Evolutionary conservation across 768 basidiomycete genomes (phyloP), one percentile per base, ranked within the genome.

Genomic region (Hygrophorus pudorinus): DNA sequence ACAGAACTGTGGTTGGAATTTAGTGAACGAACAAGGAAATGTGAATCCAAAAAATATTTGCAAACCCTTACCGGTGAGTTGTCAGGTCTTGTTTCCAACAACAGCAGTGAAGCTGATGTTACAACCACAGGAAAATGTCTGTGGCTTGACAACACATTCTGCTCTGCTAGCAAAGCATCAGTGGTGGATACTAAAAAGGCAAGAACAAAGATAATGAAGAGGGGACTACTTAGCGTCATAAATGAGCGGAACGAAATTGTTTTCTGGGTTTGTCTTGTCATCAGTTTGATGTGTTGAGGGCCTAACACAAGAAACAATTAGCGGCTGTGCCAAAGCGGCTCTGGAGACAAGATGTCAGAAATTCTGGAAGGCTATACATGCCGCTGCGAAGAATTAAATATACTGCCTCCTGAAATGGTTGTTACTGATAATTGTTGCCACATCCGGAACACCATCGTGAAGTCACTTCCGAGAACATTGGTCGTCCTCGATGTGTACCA

Each of bases 341-440:
- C 40, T 4, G 40, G 18, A 41, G 21, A 41, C n/a, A 28, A 42
- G 41, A 42, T 42, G 12, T 8, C 29, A 2, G 41, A 42, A 18
- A 27, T 42, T 10, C n/a, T 41, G 4, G 24, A 27, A 30, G 40
- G 28, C 5, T 30, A 28, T n/a, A 27, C 14, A 5, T 6, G 28
- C 3, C 10, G 40, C 2, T 41, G 21, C 40, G 21, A 30, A n/a
- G 18, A 41, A 30, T 27, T 41, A 4, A 27, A 18, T 3, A 28
- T 41, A 12, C 28, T 13, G 11, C 17, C 29, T 9, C 24, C 40
- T 30, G 40, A 41, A n/a, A 41, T 41, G 40, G 40, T 41, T 6
- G 40, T 30, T 27, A 30, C 28, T 27, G 21, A 41, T 27, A 41
- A 41, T 27, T 41, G 40, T 28, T 41, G 40, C 21, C 40, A 41